Conservation (phyloP, 2,329 filamentous ascomycete genomes). For the Fusarium cyanostomum region DNA sequence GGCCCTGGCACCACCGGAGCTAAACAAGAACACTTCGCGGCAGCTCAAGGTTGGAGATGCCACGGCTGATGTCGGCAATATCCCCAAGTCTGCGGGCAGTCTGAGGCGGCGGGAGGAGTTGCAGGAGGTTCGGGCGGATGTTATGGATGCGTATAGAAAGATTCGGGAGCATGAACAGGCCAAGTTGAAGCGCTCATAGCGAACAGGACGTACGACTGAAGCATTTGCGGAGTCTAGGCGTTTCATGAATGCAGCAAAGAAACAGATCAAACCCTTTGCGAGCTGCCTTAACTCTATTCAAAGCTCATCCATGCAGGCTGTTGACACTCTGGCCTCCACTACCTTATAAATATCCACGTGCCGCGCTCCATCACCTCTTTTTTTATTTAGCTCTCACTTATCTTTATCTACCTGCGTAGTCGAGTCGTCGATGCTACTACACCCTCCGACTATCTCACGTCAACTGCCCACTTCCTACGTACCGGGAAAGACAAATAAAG, state of each 20-base stretch:
- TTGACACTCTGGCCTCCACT: no score
- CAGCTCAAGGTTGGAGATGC: constrained; percentile 49
- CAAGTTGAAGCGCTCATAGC: constrained; percentile 38
- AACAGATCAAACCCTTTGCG: background rate
- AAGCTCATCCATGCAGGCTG: background rate
- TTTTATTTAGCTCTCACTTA: no score
- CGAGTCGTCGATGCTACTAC: no score
- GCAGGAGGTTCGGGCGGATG: constrained; percentile 48
- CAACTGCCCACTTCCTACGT: no score
- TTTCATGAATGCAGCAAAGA: background rate
- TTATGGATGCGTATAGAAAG: constrained; percentile 52
- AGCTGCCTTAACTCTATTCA: background rate
- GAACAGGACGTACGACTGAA: constrained; percentile 12
- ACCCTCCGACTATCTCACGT: no score
- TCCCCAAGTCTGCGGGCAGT: constrained; percentile 53
- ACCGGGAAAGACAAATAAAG: no score
- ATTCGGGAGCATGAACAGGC: constrained; percentile 51
- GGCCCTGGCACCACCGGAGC: constrained; percentile 78
- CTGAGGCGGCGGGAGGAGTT: constrained; percentile 53
- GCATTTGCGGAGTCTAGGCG: background rate
- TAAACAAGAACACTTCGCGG: constrained; percentile 60
- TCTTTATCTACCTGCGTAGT: no score
- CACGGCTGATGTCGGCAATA: constrained; percentile 48
- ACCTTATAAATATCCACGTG: no score
- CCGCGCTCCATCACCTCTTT: no score